Conservation (phyloP, 1,284 basidiomycete species). For the Cerioporus squamosus region DNA sequence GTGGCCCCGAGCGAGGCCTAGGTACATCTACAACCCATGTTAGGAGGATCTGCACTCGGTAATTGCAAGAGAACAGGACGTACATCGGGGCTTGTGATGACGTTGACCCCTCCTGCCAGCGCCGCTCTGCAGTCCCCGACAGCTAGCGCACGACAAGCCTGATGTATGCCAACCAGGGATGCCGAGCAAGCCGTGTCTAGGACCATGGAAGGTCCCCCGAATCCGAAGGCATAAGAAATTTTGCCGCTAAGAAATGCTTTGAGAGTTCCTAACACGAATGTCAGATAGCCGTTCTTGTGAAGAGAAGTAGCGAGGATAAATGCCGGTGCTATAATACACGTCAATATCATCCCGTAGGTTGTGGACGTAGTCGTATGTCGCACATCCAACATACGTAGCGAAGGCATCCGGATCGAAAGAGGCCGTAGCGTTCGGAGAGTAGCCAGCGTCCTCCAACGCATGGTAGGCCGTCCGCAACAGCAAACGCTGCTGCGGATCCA, state of each 20-base stretch:
- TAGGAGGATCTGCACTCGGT: background rate
- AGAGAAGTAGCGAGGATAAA: constrained; percentile 8
- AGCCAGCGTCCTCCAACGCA: constrained; percentile 72
- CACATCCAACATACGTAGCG: constrained; percentile 68
- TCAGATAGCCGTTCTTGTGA: background rate
- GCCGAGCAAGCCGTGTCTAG: constrained; percentile 78
- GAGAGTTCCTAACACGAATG: constrained; percentile 57
- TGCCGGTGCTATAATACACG: constrained; percentile 73
- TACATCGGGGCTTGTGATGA: constrained; percentile 74
- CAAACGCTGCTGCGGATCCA: constrained; percentile 77
- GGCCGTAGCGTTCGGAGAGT: constrained; percentile 59
- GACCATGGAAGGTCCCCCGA: constrained; percentile 71
- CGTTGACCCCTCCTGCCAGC: constrained; percentile 74
- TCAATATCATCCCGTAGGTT: constrained; percentile 67
- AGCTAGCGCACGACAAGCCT: constrained; percentile 66
- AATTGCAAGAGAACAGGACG: constrained; percentile 27
- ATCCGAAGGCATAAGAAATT: constrained; percentile 67
- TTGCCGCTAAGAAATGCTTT: constrained; percentile 72
- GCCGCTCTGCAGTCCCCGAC: constrained; percentile 68
- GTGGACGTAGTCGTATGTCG: constrained; percentile 70
- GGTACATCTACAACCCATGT: constrained; percentile 55
- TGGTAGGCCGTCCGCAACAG: constrained; percentile 68
- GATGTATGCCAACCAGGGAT: constrained; percentile 67
- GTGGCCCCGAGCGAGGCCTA: constrained; percentile 70
- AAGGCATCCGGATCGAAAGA: constrained; percentile 56